Percentiles rank a stretch among this genome's conserved stretches.
Conservation (phyloP, 768 basidiomycete genomes). For the Albatrellus ellisii region DNA sequence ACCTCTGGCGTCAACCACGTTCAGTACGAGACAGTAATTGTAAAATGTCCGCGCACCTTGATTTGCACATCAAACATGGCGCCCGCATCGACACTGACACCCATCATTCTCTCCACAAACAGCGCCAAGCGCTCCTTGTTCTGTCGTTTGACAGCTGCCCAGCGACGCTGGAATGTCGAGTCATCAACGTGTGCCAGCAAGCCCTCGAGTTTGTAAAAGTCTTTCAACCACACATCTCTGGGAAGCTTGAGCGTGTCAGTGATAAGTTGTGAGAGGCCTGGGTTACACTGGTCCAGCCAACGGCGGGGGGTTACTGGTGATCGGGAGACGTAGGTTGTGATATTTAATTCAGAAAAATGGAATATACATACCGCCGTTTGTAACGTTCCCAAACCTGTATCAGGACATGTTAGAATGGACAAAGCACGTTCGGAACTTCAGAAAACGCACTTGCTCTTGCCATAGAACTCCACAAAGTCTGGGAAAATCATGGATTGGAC, state of each 20-base stretch:
- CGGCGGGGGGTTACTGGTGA: slow-evolving; percentile 74
- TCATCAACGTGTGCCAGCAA: slow-evolving; percentile 63
- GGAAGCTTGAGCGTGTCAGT: slow-evolving; percentile 66
- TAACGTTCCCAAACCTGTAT: slow-evolving; percentile 70
- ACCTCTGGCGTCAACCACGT: slow-evolving; percentile 36
- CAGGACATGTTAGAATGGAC: neutral
- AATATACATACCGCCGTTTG: slow-evolving; percentile 63
- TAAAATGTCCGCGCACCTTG: slow-evolving; percentile 31
- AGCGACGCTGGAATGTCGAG: slow-evolving; percentile 60
- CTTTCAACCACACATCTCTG: slow-evolving; percentile 75
- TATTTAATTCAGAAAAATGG: neutral
- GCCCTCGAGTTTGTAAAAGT: slow-evolving; percentile 66
- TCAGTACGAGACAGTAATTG: neutral
- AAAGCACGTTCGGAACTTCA: neutral
- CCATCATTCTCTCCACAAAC: slow-evolving; percentile 58
- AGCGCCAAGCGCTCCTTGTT: slow-evolving; percentile 87
- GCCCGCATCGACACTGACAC: slow-evolving; percentile 55
- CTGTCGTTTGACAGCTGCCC: slow-evolving; percentile 74
- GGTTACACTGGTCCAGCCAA: slow-evolving; percentile 92
- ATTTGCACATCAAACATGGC: slow-evolving; percentile 91
- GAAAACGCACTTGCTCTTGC: slow-evolving; percentile 51
- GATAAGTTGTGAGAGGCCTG: slow-evolving; percentile 73
- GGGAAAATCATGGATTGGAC: slow-evolving; percentile 74
- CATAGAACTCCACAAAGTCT: slow-evolving; percentile 91
- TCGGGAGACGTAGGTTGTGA: neutral